Evolutionary conservation across 306 rosid genomes (phyloP), one percentile per base, ranked within the genome.

Genomic region (Dalbergia cochinchinensis): DNA sequence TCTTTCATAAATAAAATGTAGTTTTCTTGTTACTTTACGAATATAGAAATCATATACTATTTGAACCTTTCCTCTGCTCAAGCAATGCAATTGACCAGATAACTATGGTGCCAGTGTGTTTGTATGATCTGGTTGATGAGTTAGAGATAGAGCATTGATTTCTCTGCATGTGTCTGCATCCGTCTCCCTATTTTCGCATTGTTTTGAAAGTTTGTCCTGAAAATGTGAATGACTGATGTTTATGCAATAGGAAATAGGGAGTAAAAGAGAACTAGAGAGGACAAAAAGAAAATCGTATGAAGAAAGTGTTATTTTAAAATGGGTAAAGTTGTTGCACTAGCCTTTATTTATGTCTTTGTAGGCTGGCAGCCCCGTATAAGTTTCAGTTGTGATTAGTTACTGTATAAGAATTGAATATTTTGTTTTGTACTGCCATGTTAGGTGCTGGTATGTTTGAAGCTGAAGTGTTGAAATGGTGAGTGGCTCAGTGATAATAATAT

Each of bases 31-130:
- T 26, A 54, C 51, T 8, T 71, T 71, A 16, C 53, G 64, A 19
- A 48, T 15, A 13, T 15, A 7, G n/a, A 5, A 51, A 26, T 20
- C 12, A 42, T 73, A 39, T 73, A 42, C 22, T 35, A 20, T 22
- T 69, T 44, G 44, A 41, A 22, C 31, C 22, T 60, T 74, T 61
- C 5, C 47, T 60, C 48, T 26, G 69, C 79, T 61, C 4, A 42
- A 44, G 5, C 65, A 12, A 57, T 37, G 55, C 67, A 73, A 20
- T 57, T 57, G 39, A 41, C 67, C 37, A 2, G 13, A 60, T 7
- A 14, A 22, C 4, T 39, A 55, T 18, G 6, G 19, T 37, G 37
- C 19, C 6, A 37, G 35, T 54, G 35, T 54, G 50, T 53, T 51
- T 71, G 35, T 55, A 7, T 47, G 44, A 8, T 69, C 74, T 13